These are phyloP conservation scores for Ganoderma resinaceum DNA, from an alignment of 1,284 basidiomycete genomes.

Conservation along the genomic window DNA sequence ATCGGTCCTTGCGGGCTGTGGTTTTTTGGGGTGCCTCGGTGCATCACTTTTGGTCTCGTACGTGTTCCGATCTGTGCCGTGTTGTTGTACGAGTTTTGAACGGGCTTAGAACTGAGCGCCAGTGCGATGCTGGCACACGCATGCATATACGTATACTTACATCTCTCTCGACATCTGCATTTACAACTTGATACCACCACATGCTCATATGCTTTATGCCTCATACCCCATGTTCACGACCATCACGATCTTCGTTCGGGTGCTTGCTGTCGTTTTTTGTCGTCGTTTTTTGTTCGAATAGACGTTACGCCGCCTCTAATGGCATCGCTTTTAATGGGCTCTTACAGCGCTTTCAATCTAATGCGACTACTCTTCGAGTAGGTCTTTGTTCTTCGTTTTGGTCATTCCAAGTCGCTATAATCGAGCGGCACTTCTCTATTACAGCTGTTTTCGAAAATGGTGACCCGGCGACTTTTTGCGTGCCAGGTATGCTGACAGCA, in stretches of 20 bases:
- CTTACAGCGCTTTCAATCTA: neutral
- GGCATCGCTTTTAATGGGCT: neutral
- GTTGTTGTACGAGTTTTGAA: neutral
- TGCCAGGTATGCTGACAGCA: no score
- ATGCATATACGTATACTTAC: neutral
- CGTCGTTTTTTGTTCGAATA: neutral
- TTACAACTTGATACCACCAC: slow-evolving; percentile 25
- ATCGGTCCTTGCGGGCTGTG: no score
- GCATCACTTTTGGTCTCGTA: neutral
- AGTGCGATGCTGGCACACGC: neutral
- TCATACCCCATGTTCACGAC: slow-evolving; percentile 29
- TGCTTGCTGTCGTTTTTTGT: slow-evolving; percentile 3
- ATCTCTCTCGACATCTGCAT: neutral
- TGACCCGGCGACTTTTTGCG: no score
- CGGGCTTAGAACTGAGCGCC: neutral
- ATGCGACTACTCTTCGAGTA: neutral
- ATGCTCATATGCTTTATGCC: slow-evolving; percentile 33
- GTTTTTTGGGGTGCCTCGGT: neutral
- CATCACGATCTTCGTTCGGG: slow-evolving; percentile 17
- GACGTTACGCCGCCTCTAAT: slow-evolving; percentile 1
- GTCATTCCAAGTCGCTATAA: neutral
- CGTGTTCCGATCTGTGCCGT: neutral
- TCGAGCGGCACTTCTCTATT: neutral
- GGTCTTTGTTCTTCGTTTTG: neutral
- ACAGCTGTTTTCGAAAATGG: neutral